Evolutionary conservation across 495 filamentous ascomycete genomes (phyloP).

Genomic region (Tuber borchii): DNA sequence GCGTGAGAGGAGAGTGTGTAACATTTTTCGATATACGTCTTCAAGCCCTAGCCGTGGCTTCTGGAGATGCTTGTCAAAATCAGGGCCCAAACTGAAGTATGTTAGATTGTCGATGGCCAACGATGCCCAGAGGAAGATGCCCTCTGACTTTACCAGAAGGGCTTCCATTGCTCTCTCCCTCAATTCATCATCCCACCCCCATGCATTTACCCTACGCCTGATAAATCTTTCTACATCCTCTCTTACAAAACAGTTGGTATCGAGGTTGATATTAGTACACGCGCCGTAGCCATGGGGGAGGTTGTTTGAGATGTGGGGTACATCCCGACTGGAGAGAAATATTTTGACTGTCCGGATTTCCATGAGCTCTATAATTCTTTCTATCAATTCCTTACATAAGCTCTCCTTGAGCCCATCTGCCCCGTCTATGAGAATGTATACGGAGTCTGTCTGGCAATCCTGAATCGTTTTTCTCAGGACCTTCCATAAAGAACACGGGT

Average conservation of each 20-base stretch:
- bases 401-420: background rate
- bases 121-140: background rate
- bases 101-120: too few species aligned
- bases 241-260: background rate
- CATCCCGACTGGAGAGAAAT: background rate
- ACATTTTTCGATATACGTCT: background rate
- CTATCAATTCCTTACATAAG: too few species aligned
- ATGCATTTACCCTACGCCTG: background rate
- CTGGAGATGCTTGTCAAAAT: background rate
- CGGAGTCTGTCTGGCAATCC: too few species aligned
- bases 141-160: background rate
- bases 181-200: background rate
- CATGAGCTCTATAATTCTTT: background rate
- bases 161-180: background rate
- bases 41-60: background rate
- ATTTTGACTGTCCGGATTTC: background rate
- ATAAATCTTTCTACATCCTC: background rate
- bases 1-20: background rate
- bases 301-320: background rate
- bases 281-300: background rate
- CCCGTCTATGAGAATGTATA: background rate
- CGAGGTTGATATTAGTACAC: background rate
- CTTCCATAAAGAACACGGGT: too few species aligned
- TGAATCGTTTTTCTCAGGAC: too few species aligned
- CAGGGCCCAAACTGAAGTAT: too few species aligned